Percentiles rank a stretch among this genome's conserved stretches.
phyloP scores from a whole-genome alignment of 345 rosid species.

The Arabidopsis thaliana region DNA sequence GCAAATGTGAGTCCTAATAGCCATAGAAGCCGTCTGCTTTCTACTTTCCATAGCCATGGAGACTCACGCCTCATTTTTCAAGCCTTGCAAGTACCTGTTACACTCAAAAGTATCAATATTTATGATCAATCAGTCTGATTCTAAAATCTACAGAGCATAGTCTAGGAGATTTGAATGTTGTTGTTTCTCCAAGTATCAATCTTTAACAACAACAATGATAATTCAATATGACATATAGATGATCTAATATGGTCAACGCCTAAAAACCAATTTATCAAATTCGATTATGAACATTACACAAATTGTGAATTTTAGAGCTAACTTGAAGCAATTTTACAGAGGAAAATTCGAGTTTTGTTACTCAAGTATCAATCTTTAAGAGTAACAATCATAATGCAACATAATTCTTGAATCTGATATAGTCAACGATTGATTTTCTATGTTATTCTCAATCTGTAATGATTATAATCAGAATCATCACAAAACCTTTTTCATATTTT shows the following conservation, averaged over 20 bases:
- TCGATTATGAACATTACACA: neutral
- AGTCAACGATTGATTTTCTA: constrained; percentile 14
- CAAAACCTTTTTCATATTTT: constrained; percentile 6
- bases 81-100: neutral
- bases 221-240: neutral
- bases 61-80: constrained; percentile 58
- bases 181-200: constrained; percentile 10
- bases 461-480: constrained; percentile 10
- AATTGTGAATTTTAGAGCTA: constrained; percentile 4
- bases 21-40: constrained; percentile 64
- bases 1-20: constrained; percentile 56
- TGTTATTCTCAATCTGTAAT: neutral
- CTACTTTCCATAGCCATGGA: constrained; percentile 51
- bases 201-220: constrained; percentile 4
- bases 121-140: constrained; percentile 8
- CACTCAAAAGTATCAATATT: constrained; percentile 12
- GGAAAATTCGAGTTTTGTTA: neutral
- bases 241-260: constrained; percentile 19
- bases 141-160: neutral
- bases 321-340: constrained; percentile 23
- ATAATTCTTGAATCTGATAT: constrained; percentile 10
- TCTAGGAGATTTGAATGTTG: neutral
- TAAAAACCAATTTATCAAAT: neutral
- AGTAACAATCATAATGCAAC: neutral
- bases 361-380: constrained; percentile 16